These are phyloP conservation scores for Allantophomopsis lycopodina DNA, from an alignment of 2,329 filamentous ascomycete genomes.

Conservation along the genomic window DNA sequence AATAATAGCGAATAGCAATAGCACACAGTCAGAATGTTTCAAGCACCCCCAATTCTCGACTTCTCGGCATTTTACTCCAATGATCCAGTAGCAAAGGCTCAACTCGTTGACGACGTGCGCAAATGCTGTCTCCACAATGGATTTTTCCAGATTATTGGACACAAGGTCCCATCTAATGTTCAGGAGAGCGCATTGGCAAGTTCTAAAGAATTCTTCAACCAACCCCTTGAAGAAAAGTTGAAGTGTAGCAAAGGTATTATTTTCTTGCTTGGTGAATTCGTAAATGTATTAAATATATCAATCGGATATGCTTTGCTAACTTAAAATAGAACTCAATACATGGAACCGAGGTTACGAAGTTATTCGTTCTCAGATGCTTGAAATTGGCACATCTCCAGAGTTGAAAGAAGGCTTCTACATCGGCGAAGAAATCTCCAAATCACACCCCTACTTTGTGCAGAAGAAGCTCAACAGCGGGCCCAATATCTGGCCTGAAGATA, in stretches of 20 bases:
- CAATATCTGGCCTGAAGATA: slow-evolving; percentile 23
- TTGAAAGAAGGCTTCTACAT: slow-evolving; percentile 28
- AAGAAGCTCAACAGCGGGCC: slow-evolving; percentile 23
- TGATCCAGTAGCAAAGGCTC: slow-evolving; percentile 15
- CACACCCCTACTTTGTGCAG: slow-evolving; percentile 18
- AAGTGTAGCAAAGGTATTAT: slow-evolving; percentile 20
- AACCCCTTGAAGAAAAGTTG: slow-evolving; percentile 28
- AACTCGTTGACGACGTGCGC: slow-evolving; percentile 23
- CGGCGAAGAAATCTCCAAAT: slow-evolving; percentile 23
- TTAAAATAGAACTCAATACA: slow-evolving; percentile 15
- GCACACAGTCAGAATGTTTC: neutral
- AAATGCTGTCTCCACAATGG: slow-evolving; percentile 27
- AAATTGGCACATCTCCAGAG: slow-evolving; percentile 26
- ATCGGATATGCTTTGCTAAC: no score
- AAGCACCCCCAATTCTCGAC: slow-evolving; percentile 19
- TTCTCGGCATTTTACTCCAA: slow-evolving; percentile 19
- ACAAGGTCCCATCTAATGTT: slow-evolving; percentile 24
- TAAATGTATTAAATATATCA: no score
- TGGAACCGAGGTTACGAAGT: slow-evolving; percentile 33
- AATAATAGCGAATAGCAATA: no score
- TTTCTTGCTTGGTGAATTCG: no score
- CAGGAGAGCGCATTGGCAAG: slow-evolving; percentile 24
- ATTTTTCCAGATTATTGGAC: slow-evolving; percentile 36
- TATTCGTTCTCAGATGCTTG: slow-evolving; percentile 27
- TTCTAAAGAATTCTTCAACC: slow-evolving; percentile 28